Conservation (phyloP, 164 flowering plant species). For the Magnolia changhungtana region DNA sequence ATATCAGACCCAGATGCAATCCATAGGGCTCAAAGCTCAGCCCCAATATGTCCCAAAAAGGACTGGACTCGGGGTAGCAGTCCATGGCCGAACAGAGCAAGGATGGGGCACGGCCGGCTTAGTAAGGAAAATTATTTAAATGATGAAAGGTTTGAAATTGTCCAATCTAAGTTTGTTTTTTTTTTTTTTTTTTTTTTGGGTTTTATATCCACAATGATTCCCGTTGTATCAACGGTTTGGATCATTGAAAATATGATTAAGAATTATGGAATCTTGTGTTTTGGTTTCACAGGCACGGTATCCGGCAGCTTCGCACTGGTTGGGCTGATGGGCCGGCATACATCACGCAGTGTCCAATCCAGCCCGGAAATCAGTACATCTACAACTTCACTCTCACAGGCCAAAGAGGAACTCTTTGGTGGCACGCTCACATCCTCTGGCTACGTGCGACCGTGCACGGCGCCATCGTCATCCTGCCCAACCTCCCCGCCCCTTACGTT, state of each 20-base stretch:
- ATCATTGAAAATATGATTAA: too few species aligned
- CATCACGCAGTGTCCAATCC: conserved; percentile 84
- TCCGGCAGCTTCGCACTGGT: conserved; percentile 71
- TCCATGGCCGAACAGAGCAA: too few species aligned
- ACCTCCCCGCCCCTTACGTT: conserved; percentile 39
- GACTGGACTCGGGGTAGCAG: too few species aligned
- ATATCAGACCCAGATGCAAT: too few species aligned
- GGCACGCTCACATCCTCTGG: conserved; percentile 86
- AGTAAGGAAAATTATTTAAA: too few species aligned
- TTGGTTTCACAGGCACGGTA: conserved; percentile 57
- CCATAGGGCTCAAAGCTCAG: too few species aligned
- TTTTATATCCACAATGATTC: too few species aligned
- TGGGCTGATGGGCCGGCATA: conserved; percentile 92
- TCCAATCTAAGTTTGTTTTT: too few species aligned
- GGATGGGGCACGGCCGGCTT: too few species aligned
- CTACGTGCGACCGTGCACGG: conserved; percentile 74
- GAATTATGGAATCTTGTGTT: background rate
- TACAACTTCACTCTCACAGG: conserved; percentile 84
- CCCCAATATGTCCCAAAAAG: too few species aligned
- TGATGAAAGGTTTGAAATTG: too few species aligned
- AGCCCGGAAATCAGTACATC: conserved; percentile 50
- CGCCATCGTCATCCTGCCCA: conserved; percentile 71
- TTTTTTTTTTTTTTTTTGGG: background rate
- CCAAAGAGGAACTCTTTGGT: conserved; percentile 71
- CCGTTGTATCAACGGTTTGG: background rate